Conservation (phyloP, 768 basidiomycete genomes). For the Agrocybe chaxingu region DNA sequence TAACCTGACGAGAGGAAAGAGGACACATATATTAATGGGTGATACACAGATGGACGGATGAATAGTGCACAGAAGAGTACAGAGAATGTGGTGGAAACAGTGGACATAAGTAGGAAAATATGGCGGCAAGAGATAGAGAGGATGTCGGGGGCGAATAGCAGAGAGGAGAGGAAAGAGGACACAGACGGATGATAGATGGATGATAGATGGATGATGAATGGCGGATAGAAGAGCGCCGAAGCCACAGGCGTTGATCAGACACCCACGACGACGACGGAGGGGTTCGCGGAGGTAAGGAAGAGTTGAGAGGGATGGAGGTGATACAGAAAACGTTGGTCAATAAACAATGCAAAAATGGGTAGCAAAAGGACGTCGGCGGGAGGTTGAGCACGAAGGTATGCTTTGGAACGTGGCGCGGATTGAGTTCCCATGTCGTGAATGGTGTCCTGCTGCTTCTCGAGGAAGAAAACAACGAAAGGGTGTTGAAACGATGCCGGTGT, state of each 20-base stretch:
- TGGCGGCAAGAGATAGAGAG: too few species aligned
- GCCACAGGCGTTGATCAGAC: slow-evolving; percentile 24
- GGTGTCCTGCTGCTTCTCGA: slow-evolving; percentile 24
- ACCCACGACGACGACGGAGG: slow-evolving; percentile 19
- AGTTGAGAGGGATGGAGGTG: slow-evolving; percentile 7
- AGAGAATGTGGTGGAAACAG: too few species aligned
- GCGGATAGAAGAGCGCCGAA: slow-evolving; percentile 12
- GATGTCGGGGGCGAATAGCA: slow-evolving; percentile 11
- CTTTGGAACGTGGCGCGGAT: slow-evolving; percentile 18
- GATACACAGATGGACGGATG: too few species aligned
- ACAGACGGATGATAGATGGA: too few species aligned
- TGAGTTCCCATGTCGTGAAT: slow-evolving; percentile 25
- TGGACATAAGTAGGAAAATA: too few species aligned
- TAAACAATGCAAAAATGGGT: slow-evolving; percentile 37
- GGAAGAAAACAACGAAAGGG: slow-evolving; percentile 18
- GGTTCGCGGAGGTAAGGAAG: slow-evolving; percentile 9
- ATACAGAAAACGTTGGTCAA: slow-evolving; percentile 22
- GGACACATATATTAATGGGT: too few species aligned
- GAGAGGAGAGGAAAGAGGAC: slow-evolving; percentile 3
- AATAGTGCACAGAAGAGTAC: too few species aligned
- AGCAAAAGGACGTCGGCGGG: slow-evolving; percentile 15
- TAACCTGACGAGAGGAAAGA: too few species aligned
- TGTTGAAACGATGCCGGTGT: slow-evolving; percentile 60
- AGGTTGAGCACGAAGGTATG: slow-evolving; percentile 14
- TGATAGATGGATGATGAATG: slow-evolving; percentile 4